Evolutionary conservation across 2,329 filamentous ascomycete species (phyloP).

Genomic region (Massarina eburnea): DNA sequence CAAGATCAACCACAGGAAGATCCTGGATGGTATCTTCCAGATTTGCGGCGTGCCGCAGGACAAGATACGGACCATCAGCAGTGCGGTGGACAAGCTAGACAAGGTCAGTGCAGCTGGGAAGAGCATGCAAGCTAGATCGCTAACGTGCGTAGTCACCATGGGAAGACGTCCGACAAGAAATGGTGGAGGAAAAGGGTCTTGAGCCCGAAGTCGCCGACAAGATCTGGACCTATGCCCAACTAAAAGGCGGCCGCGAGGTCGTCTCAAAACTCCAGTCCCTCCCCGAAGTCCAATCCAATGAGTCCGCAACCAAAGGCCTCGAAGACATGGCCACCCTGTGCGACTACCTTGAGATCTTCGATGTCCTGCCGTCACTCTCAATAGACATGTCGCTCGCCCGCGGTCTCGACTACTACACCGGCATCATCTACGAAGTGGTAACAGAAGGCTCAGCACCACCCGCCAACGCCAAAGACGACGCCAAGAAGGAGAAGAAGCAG

Average conservation of each 20-base stretch:
- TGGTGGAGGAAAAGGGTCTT: constrained; percentile 89
- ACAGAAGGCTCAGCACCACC: constrained; percentile 71
- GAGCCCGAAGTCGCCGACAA: constrained; percentile 75
- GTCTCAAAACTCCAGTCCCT: constrained; percentile 70
- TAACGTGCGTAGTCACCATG: constrained; percentile 59
- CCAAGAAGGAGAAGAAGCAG: constrained; percentile 43
- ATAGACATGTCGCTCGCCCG: constrained; percentile 90
- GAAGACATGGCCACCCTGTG: constrained; percentile 80
- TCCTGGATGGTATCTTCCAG: constrained; percentile 88
- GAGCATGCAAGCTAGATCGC: background rate
- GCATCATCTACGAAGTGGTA: constrained; percentile 86
- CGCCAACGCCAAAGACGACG: constrained; percentile 42
- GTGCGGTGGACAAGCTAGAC: constrained; percentile 93
- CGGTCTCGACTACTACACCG: constrained; percentile 91
- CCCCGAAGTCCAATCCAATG: constrained; percentile 68
- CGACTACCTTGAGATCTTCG: constrained; percentile 77
- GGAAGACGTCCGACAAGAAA: constrained; percentile 87
- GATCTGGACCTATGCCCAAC: constrained; percentile 81
- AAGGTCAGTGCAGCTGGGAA: constrained; percentile 58
- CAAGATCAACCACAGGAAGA: constrained; percentile 94
- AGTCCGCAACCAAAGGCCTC: constrained; percentile 75
- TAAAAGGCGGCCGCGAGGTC: constrained; percentile 74
- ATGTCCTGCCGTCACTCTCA: constrained; percentile 71
- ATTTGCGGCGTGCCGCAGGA: constrained; percentile 86
- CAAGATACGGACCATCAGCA: constrained; percentile 86